Conservation (phyloP, 1,139 yeast genomes). For the Scheffersomyces lignicola region DNA sequence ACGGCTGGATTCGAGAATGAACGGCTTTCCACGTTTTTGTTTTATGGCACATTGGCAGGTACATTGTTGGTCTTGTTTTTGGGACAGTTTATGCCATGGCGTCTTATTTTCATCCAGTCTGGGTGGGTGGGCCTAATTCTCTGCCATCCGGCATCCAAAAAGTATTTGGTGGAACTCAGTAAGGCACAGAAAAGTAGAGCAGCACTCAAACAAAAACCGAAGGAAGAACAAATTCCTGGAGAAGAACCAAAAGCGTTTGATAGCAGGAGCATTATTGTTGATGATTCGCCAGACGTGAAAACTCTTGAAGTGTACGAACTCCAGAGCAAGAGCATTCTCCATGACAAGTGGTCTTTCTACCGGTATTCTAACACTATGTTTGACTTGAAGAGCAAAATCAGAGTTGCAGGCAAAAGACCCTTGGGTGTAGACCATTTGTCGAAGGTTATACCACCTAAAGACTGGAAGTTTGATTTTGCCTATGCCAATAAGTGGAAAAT, state of each 20-base stretch:
- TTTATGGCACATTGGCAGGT: conserved; percentile 37
- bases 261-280: conserved; percentile 57
- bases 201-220: conserved; percentile 13
- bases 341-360: conserved; percentile 54
- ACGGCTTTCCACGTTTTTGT: conserved; percentile 57
- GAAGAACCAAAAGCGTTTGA: conserved; percentile 25
- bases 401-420: conserved; percentile 63
- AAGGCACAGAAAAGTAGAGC: conserved; percentile 12
- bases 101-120: conserved; percentile 49
- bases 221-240: conserved; percentile 7
- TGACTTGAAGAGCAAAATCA: conserved; percentile 46
- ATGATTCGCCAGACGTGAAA: conserved; percentile 62
- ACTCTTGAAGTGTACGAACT: conserved; percentile 76
- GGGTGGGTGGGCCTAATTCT: conserved; percentile 55
- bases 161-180: conserved; percentile 24
- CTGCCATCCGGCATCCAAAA: conserved; percentile 59
- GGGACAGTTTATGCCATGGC: conserved; percentile 72
- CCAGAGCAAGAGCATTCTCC: conserved; percentile 63
- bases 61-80: conserved; percentile 42
- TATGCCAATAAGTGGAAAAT: conserved; percentile 64
- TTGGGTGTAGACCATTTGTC: conserved; percentile 58
- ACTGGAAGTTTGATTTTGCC: conserved; percentile 68
- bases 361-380: conserved; percentile 45
- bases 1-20: conserved; percentile 77
- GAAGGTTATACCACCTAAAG: conserved; percentile 65